A percentile compares a stretch with the other conserved stretches of the same genome.
Conservation (phyloP, 257 asterid genomes). For the Plantago major region DNA sequence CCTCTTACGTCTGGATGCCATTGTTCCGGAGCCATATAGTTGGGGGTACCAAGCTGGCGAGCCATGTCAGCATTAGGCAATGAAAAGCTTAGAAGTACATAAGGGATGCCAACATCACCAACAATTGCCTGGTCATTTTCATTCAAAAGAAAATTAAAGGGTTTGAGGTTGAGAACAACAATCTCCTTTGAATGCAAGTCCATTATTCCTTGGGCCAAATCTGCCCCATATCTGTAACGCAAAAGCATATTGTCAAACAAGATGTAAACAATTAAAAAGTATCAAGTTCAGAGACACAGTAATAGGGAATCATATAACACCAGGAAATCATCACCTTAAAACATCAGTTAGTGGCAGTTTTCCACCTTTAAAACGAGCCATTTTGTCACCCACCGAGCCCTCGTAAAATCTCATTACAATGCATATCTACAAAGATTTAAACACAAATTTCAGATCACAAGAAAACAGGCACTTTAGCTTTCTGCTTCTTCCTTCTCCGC, state of each 20-base stretch:
- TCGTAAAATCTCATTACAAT: constrained; percentile 83
- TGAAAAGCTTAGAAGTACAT: constrained; percentile 55
- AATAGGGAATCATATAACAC: background rate
- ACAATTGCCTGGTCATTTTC: constrained; percentile 57
- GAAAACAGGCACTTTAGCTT: too few species aligned
- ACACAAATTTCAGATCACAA: constrained; percentile 16
- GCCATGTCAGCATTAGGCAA: constrained; percentile 52
- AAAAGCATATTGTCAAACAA: too few species aligned
- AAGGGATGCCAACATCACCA: constrained; percentile 74
- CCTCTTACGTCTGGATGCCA: constrained; percentile 94
- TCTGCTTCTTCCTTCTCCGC: background rate
- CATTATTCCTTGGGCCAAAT: constrained; percentile 83
- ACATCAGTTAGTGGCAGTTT: constrained; percentile 67
- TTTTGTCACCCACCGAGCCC: constrained; percentile 81
- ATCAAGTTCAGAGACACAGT: background rate
- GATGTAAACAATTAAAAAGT: background rate
- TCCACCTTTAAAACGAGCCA: constrained; percentile 65
- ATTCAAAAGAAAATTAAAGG: constrained; percentile 69
- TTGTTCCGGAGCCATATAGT: constrained; percentile 97
- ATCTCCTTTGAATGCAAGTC: constrained; percentile 75
- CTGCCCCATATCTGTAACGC: constrained; percentile 63
- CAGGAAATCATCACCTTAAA: constrained; percentile 56
- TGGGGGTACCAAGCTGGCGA: constrained; percentile 74
- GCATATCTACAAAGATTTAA: constrained; percentile 55
- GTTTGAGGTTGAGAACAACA: constrained; percentile 76